Base-by-base conservation (phyloP, 495 filamentous ascomycete species). In the Ramalina peruviana region DNA sequence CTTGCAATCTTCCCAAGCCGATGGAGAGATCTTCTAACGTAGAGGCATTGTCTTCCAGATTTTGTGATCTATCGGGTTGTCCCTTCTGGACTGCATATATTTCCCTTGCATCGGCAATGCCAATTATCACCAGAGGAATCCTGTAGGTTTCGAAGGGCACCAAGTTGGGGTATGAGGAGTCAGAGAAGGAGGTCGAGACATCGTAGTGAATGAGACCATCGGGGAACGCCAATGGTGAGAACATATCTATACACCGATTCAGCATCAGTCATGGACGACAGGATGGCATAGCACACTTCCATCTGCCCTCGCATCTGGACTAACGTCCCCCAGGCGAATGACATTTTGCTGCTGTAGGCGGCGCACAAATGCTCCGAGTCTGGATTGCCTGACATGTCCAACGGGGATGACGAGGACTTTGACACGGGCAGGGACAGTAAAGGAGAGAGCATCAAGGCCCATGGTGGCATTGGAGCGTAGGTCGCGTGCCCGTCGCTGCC, bases 161-260 rank as follows among this genome's bases (percentile, higher is more conserved):
- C 27, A 90, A 64, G 19, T 83, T 75, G 16, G 87, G 67, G 61
- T 89, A 87, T 36, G 85, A 83, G 36, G 83, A 73, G 36, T 86
- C 76, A 43, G 87, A 80, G 54, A 85, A 70, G 53, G 85, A 82
- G 45, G 83, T 86, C 37, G 85, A 82, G 47, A 96, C 72, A 62
- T 95, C 84, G 73, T 93, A 96, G 53, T 96, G 75, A 55, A 99
- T 82, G 54, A 81, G 78, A 48, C 92, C 92, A 52, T 79, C 78
- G 9, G 90, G 90, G 62, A 94, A 97, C 2, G 87, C 88, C 55
- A 94, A 71, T 23, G 92, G 92, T 40, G 88, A 93, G 63, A 98
- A 95, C 82, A 94, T 89, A 59, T 88, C 89, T 95, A 53, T 36
- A 15, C 43, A 55, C 42, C 48, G 30, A 52, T 60, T 72, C 52